Percentiles rank a stretch among this genome's conserved stretches.
These are phyloP conservation scores for Gossypium trilobum DNA, from an alignment of 441 rosid species.

Conservation along the genomic window DNA sequence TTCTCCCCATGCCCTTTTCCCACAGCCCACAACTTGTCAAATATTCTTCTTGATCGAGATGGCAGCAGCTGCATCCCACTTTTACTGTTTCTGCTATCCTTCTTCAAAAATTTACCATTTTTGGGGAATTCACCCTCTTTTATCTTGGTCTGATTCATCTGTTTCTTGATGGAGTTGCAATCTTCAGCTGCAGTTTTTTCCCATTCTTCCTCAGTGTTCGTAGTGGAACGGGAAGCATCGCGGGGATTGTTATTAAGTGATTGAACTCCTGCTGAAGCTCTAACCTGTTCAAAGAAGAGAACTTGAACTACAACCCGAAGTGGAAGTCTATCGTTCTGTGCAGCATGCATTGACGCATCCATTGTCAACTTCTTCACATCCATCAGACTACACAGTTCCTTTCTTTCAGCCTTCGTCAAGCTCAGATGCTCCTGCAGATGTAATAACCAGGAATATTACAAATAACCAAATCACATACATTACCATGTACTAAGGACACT, in stretches of 20 bases:
- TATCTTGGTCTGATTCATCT: conserved; percentile 26
- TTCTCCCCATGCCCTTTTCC: conserved; percentile 55
- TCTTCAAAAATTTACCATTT: conserved; percentile 45
- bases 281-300: conserved; percentile 77
- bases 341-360: conserved; percentile 74
- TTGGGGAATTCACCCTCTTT: conserved; percentile 33
- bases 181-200: conserved; percentile 27
- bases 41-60: conserved; percentile 84
- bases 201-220: conserved; percentile 45
- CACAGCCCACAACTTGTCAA: conserved; percentile 63
- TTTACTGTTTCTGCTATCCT: conserved; percentile 56
- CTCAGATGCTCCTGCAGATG: conserved; percentile 57
- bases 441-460: background rate
- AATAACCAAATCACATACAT: background rate
- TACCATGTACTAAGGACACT: background rate
- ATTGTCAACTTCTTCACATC: conserved; percentile 76
- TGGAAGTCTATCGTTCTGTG: conserved; percentile 80
- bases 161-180: conserved; percentile 27
- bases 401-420: conserved; percentile 64
- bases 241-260: conserved; percentile 29
- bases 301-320: conserved; percentile 86
- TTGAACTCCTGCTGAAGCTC: conserved; percentile 48
- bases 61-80: conserved; percentile 62
- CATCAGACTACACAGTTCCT: conserved; percentile 68
- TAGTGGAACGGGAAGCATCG: conserved; percentile 28